These are phyloP conservation scores for Rutidosis leptorrhynchoides DNA, from an alignment of 129 eudicot species.

Conservation along the genomic window DNA sequence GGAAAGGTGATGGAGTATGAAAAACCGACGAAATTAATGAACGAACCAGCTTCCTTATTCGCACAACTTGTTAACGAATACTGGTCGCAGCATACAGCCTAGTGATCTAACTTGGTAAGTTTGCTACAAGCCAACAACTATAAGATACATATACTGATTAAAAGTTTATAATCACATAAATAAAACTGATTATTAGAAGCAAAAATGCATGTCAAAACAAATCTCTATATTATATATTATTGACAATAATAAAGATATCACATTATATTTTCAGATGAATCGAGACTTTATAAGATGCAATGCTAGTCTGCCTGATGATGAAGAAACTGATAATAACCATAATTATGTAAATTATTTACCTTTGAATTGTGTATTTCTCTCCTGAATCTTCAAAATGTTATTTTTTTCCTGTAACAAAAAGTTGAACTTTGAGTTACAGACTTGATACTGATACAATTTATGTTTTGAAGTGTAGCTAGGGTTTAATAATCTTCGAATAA, in stretches of 20 bases:
- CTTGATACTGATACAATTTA: too few relatives aligned
- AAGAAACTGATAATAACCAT: not conserved
- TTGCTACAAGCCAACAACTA: slow-evolving; percentile 4
- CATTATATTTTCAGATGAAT: slow-evolving; percentile 1
- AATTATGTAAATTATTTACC: not conserved
- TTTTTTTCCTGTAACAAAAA: too few relatives aligned
- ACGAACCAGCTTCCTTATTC: slow-evolving; percentile 42
- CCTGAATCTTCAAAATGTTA: too few relatives aligned
- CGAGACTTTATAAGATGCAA: slow-evolving; percentile 16
- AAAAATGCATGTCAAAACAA: not conserved
- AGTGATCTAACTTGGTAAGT: slow-evolving; percentile 13
- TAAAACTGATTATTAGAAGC: not conserved
- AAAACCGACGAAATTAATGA: slow-evolving; percentile 45
- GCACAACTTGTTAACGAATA: slow-evolving; percentile 61
- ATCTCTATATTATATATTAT: not conserved
- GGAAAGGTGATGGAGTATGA: slow-evolving; percentile 68
- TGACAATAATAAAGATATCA: slow-evolving; percentile 16
- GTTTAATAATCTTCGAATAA: too few relatives aligned
- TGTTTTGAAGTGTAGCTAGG: too few relatives aligned
- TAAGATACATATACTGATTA: too few relatives aligned
- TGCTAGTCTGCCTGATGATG: not conserved
- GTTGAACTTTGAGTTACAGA: too few relatives aligned
- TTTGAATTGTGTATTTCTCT: not conserved
- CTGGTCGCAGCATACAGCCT: slow-evolving; percentile 40
- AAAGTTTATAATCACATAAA: too few relatives aligned